A percentile compares a stretch with the other conserved stretches of the same genome.
Conservation (phyloP, 2,329 filamentous ascomycete genomes). For the Colletotrichum liaoningense region DNA sequence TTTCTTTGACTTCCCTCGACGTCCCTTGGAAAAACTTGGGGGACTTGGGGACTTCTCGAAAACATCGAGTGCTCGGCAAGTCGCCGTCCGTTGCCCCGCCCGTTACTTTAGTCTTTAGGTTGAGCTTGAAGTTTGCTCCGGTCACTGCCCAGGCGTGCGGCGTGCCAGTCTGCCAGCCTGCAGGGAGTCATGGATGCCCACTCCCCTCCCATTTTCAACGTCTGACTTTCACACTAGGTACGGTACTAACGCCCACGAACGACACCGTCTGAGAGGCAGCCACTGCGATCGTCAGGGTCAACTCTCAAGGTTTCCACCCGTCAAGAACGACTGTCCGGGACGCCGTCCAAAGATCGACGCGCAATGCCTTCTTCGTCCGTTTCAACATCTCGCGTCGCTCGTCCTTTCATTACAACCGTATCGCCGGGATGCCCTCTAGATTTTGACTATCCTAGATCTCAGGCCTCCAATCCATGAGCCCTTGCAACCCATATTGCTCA, state of each 20-base stretch:
- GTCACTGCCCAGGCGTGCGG: neutral
- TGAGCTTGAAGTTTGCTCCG: neutral
- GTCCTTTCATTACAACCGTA: conserved; percentile 24
- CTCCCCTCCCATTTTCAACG: neutral
- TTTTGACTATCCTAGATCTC: neutral
- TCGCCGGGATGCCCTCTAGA: conserved; percentile 9
- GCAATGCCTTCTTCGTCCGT: conserved; percentile 12
- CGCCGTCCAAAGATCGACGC: conserved; percentile 20
- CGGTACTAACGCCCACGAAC: neutral
- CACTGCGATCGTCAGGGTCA: conserved; percentile 28
- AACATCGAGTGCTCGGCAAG: neutral
- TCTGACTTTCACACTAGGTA: neutral
- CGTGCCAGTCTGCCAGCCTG: too few species aligned
- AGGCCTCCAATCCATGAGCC: neutral
- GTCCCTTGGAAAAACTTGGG: neutral
- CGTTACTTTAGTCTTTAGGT: neutral
- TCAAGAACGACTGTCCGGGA: conserved; percentile 10
- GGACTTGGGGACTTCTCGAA: neutral
- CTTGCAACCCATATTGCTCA: neutral
- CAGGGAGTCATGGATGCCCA: neutral
- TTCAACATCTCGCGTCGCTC: conserved; percentile 28
- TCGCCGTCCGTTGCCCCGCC: conserved; percentile 3
- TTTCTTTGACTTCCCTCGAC: neutral
- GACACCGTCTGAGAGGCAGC: neutral
- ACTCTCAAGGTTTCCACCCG: conserved; percentile 14